phyloP scores from a whole-genome alignment of 2,329 filamentous ascomycete species.

The Penicillium frequentans region DNA sequence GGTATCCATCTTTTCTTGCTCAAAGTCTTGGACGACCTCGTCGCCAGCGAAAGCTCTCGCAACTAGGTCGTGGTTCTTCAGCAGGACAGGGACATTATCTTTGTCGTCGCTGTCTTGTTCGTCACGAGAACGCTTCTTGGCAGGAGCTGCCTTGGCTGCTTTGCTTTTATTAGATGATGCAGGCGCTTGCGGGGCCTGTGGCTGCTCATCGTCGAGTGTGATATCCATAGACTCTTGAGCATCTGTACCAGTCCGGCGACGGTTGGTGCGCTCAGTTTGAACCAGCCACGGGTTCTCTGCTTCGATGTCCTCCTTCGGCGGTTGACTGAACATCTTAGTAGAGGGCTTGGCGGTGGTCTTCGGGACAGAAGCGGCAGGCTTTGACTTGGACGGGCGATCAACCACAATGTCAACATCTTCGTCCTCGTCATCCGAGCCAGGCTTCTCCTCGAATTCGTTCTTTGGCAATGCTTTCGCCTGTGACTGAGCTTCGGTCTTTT shows the following conservation, averaged over 20 bases:
- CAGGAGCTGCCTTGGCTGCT: constrained; percentile 17
- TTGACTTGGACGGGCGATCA: constrained; percentile 24
- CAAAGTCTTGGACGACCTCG: constrained; percentile 79
- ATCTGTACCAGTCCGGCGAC: constrained; percentile 26
- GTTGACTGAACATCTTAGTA: constrained; percentile 12
- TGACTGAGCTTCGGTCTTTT: constrained; percentile 30
- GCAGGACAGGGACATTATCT: constrained; percentile 40
- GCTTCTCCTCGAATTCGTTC: constrained; percentile 63
- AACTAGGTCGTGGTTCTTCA: constrained; percentile 65
- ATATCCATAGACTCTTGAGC: constrained; percentile 36
- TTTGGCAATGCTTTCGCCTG: constrained; percentile 31
- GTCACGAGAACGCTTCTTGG: constrained; percentile 41
- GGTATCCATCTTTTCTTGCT: constrained; percentile 71
- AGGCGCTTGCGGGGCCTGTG: constrained; percentile 16
- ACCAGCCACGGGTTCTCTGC: constrained; percentile 41
- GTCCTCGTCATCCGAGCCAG: constrained; percentile 50
- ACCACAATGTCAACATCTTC: constrained; percentile 39
- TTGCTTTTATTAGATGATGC: constrained; percentile 22
- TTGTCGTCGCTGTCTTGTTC: constrained; percentile 44
- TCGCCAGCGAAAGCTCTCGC: constrained; percentile 84
- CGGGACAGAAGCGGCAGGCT: constrained; percentile 11
- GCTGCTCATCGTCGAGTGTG: constrained; percentile 25
- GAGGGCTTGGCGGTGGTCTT: constrained; percentile 14
- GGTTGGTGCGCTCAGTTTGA: constrained; percentile 36
- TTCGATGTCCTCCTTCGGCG: constrained; percentile 23